Percentiles rank a stretch among this genome's conserved stretches.
Conservation (phyloP, 2,329 filamentous ascomycete genomes). For the Talaromyces marneffei region DNA sequence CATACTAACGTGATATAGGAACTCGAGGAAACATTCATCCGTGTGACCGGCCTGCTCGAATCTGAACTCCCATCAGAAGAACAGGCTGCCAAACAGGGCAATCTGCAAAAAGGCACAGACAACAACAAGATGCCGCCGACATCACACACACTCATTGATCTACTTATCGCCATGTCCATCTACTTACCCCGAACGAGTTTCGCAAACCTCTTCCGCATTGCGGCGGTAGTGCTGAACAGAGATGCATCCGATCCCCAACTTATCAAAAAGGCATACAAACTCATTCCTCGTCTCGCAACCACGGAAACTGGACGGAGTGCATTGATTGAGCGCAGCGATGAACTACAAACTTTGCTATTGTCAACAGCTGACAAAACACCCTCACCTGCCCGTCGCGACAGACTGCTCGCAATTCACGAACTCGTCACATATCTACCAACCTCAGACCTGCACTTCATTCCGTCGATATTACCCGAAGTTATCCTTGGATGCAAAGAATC, state of each 20-base stretch:
- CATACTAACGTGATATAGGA: slow-evolving; percentile 45
- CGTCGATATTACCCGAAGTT: slow-evolving; percentile 83
- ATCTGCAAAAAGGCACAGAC: slow-evolving; percentile 58
- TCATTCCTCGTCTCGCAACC: slow-evolving; percentile 82
- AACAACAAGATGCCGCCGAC: slow-evolving; percentile 82
- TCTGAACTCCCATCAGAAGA: slow-evolving; percentile 59
- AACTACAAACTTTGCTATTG: slow-evolving; percentile 77
- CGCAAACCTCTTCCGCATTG: slow-evolving; percentile 76
- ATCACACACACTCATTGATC: slow-evolving; percentile 90
- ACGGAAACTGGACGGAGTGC: slow-evolving; percentile 73
- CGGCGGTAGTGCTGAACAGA: slow-evolving; percentile 73
- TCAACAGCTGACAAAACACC: slow-evolving; percentile 77
- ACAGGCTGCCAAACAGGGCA: slow-evolving; percentile 58
- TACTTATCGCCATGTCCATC: slow-evolving; percentile 91
- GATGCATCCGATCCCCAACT: slow-evolving; percentile 67
- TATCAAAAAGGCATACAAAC: slow-evolving; percentile 98
- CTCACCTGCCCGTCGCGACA: slow-evolving; percentile 77
- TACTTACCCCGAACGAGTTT: slow-evolving; percentile 89
- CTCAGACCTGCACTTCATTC: slow-evolving; percentile 83
- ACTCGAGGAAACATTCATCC: slow-evolving; percentile 79
- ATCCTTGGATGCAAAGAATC: slow-evolving; percentile 96
- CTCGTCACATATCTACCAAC: slow-evolving; percentile 73
- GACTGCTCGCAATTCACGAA: slow-evolving; percentile 73
- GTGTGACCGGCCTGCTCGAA: slow-evolving; percentile 79
- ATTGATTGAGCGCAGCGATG: slow-evolving; percentile 65